Evolutionary conservation across 169 alveolate genomes (phyloP), one percentile per base, ranked within the genome.

Genomic region (Cryptosporidium xiaoi): DNA sequence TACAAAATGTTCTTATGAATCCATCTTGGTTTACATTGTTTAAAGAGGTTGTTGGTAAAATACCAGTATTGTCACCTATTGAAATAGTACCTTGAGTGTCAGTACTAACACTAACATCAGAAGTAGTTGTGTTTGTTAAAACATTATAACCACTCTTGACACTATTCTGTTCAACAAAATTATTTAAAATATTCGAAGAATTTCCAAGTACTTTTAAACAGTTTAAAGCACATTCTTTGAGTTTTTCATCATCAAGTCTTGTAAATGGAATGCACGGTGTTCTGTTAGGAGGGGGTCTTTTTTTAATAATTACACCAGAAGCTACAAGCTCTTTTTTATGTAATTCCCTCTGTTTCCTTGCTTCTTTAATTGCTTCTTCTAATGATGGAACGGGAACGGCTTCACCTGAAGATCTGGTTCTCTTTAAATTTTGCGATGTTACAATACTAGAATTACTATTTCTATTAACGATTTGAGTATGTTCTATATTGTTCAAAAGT

Each of bases 361-460:
- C 84, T 65, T 71, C 84, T 44, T 71, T 71, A 18, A 71, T 71
- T 7, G 84, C 84, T 55, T 71, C 84, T 20, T 71, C 84, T 51
- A 71, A 33, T 10, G 84, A 71, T 40, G 84, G 84, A 10, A 71
- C 84, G 12, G 62, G 58, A 18, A 51, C 58, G 4, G 62, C 84
- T n/a, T 71, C 84, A 29, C 84, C 84, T 4, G 84, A 71, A 15
- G 84, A 71, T 20, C 84, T 71, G 2, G 84, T 71, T 71, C 84
- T 53, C 56, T 71, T 71, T 8, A 58, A 3, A 0, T 31, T 29
- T 7, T 34, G 12, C 15, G 53, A 8, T 71, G 31, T 13, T 29
- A 13, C 20, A 24, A 24, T 24, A 24, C 27, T 24, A 24, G 27
- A 24, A 56, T 64, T 18, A 18, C 50, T 6, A 13, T 20, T 27